Base-by-base conservation (phyloP, 73 alveolate genomes). In the Paramecium sexaurelia region DNA sequence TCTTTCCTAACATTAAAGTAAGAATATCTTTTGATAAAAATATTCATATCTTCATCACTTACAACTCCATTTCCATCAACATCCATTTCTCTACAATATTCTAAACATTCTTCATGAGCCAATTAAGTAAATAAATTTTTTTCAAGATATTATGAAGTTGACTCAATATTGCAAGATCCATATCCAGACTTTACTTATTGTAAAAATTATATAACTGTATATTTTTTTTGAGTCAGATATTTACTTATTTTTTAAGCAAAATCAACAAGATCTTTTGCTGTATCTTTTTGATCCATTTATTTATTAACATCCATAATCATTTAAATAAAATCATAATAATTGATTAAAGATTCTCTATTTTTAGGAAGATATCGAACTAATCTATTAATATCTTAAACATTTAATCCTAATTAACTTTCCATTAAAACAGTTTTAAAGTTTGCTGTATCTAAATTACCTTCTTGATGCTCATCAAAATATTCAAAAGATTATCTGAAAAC, bases 401-500 rank as follows among this genome's bases (percentile, higher is more conserved):
- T 88, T 4, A 88, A 82, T 41, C 75, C 87, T 56, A 88, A 88
- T 66, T 37, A 8, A 29, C 94, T 47, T 33, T 82, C 87, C 94
- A 88, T 88, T 29, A 88, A 69, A 11, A 75, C 85, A 43, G 94
- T 88, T 51, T 88, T 88, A 35, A 88, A 88, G 55, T 88, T 88
- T 5, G 94, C 94, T 24, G 94, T 88, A 41, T 88, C 94, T 10
- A 88, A n/a, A 41, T 39, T 88, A 26, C 94, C 94, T 51, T 88
- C 94, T 43, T 88, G 29, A 37, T 88, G 94, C 36, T 88, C 94
- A 88, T 88, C 94, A 32, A 68, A 88, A 69, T 69, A 68, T 84
- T 88, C 94, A 17, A 88, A 88, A 1, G 89, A 88, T 39, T 67
- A 22, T 69, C 91, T 67, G 3, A 88, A 24, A 0, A 37, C 67